These are phyloP conservation scores for Spathaspora sp. DNA, from an alignment of 805 yeast genomes.

Conservation along the genomic window DNA sequence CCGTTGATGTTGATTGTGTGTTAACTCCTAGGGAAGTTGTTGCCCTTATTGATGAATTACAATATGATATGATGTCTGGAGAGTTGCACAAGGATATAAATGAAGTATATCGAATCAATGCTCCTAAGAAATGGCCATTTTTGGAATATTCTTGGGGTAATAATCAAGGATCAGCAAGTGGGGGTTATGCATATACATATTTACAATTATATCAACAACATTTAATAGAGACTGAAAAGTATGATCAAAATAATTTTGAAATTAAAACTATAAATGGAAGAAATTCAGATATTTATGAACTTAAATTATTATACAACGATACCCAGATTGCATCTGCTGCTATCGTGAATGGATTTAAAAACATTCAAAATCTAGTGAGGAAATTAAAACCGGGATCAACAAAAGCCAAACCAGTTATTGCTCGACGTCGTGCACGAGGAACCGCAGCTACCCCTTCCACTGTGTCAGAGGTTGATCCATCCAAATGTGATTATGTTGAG, in stretches of 20 bases:
- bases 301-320: constrained; percentile 45
- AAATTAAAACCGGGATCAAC: constrained; percentile 52
- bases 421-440: constrained; percentile 42
- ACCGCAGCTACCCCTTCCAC: not conserved
- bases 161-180: constrained; percentile 78
- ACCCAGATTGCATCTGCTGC: constrained; percentile 48
- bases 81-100: constrained; percentile 2
- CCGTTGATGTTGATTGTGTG: constrained; percentile 84
- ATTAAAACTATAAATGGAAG: constrained; percentile 55
- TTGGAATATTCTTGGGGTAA: constrained; percentile 63
- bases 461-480: constrained; percentile 51
- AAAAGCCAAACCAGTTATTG: constrained; percentile 33
- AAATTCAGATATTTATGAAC: constrained; percentile 74
- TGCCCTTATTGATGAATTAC: constrained; percentile 60
- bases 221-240: constrained; percentile 14
- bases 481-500: constrained; percentile 76
- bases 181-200: constrained; percentile 82
- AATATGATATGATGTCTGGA: constrained; percentile 24
- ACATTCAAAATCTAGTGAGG: constrained; percentile 90
- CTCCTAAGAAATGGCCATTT: constrained; percentile 65
- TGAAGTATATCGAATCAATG: constrained; percentile 25
- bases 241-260: constrained; percentile 16
- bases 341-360: constrained; percentile 85
- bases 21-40: constrained; percentile 86
- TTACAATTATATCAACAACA: constrained; percentile 37